These are phyloP conservation scores for Hygrocybe coccinea DNA, from an alignment of 768 basidiomycete genomes.

Conservation along the genomic window DNA sequence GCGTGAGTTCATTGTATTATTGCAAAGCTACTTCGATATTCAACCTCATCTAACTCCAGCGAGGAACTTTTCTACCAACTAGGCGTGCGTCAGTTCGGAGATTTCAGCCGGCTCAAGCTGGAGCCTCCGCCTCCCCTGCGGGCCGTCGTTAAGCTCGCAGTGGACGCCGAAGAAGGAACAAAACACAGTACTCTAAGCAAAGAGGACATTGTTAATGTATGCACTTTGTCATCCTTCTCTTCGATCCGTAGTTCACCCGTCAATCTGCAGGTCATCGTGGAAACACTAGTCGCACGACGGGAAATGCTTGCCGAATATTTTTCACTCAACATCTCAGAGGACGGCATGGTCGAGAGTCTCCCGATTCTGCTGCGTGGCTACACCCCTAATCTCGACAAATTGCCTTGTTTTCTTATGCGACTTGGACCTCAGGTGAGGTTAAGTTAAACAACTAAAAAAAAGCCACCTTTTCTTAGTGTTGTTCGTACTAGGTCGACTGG, in stretches of 20 bases:
- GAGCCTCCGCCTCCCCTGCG: slow-evolving; percentile 76
- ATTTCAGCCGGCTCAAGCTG: slow-evolving; percentile 68
- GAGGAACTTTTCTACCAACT: slow-evolving; percentile 96
- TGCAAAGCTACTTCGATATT: not conserved
- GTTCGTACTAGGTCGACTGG: slow-evolving; percentile 74
- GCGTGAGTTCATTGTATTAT: slow-evolving; percentile 51
- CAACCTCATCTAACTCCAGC: slow-evolving; percentile 34
- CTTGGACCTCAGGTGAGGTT: slow-evolving; percentile 77
- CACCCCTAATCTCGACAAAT: slow-evolving; percentile 84
- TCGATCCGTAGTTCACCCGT: not conserved
- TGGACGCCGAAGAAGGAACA: slow-evolving; percentile 61
- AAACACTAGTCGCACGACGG: slow-evolving; percentile 53
- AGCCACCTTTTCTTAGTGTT: not conserved
- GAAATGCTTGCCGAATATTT: slow-evolving; percentile 95
- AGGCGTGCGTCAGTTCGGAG: slow-evolving; percentile 85
- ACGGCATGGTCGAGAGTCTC: slow-evolving; percentile 67
- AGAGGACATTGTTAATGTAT: slow-evolving; percentile 65
- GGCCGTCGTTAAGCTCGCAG: slow-evolving; percentile 70
- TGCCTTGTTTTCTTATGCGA: slow-evolving; percentile 86
- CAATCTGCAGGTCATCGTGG: slow-evolving; percentile 51
- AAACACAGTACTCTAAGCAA: slow-evolving; percentile 51
- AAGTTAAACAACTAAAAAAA: not conserved
- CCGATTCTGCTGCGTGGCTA: slow-evolving; percentile 84
- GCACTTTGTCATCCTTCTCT: slow-evolving; percentile 14
- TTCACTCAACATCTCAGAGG: slow-evolving; percentile 60